Evolutionary conservation across 257 asterid genomes (phyloP), one percentile per base, ranked within the genome.

Genomic region (Solanum virginianum): DNA sequence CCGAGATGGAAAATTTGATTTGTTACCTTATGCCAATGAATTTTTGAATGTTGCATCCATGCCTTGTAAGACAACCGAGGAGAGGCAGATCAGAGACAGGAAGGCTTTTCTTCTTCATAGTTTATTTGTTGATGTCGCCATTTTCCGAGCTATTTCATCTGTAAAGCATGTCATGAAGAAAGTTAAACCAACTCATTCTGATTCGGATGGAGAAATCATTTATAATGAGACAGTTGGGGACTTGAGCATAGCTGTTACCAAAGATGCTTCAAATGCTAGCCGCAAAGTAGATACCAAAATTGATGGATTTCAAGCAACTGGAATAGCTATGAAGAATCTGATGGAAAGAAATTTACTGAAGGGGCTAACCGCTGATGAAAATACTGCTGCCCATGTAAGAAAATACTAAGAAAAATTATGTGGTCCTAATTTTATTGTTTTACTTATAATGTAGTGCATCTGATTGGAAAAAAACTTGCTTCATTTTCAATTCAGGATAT

Each of bases 31-130:
- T 86, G 97, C 97, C 55, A 91, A 93, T 86, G 98, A 93, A 71
- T 91, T 96, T 87, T 60, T 87, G 86, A 91, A 88, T 89, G 92
- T 96, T 86, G 96, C 98, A 75, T 93, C 98, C 74, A 93, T 96
- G 99, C 97, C 99, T 29, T 96, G 98, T 92, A 93, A 96, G 91
- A 93, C 98, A 68, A 91, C 95, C 13, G 99, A 96, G 90, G 99
- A 94, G 92, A 93, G 98, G 89, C 99, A 96, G 91, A 90, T 90
- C 75, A 92, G 97, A 88, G 99, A 96, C 84, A 91, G 99, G 88
- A 93, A 91, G 91, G 98, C 99, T 83, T 96, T 96, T 93, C 93
- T 96, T 87, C 98, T 96, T 69, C 99, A 96, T 89, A 94, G 97
- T 88, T 88, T 96, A 85, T 94, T 96, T 86, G 97, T 94, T 24